These are phyloP conservation scores for Saturnispora halmiae DNA, from an alignment of 805 yeast species.

Conservation along the genomic window DNA sequence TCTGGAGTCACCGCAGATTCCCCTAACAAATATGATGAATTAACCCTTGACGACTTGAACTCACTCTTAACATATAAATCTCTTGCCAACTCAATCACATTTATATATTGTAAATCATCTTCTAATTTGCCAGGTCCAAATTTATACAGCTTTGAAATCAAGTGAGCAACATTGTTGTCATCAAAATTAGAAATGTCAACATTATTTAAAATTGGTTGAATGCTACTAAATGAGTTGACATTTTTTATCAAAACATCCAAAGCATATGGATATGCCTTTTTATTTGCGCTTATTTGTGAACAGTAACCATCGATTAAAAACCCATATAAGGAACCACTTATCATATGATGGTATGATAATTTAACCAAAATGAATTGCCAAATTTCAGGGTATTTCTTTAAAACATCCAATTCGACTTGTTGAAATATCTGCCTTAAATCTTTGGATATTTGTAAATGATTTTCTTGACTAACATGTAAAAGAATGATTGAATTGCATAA, in stretches of 20 bases:
- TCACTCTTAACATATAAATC: constrained; percentile 13
- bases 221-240: constrained; percentile 9
- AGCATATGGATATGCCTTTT: constrained; percentile 13
- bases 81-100: constrained; percentile 22
- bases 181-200: constrained; percentile 17
- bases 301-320: constrained; percentile 14
- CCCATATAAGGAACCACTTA: constrained; percentile 15
- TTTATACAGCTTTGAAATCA: constrained; percentile 23
- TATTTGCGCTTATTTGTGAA: constrained; percentile 3
- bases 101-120: constrained; percentile 8
- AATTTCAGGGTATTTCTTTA: constrained; percentile 23
- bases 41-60: constrained; percentile 19
- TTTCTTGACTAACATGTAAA: constrained; percentile 15
- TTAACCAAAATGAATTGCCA: constrained; percentile 26
- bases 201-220: constrained; percentile 14
- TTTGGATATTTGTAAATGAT: constrained; percentile 13
- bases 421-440: constrained; percentile 16
- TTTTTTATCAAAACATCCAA: constrained; percentile 21
- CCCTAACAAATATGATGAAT: constrained; percentile 23
- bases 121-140: constrained; percentile 14
- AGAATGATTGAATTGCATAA: constrained; percentile 24
- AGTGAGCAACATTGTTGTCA: constrained; percentile 20
- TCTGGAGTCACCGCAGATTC: constrained; percentile 30
- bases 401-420: constrained; percentile 16
- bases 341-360: constrained; percentile 17